Evolutionary conservation across 768 basidiomycete genomes (phyloP), one percentile per base, ranked within the genome.

Genomic region (Tremella yokohamensis): DNA sequence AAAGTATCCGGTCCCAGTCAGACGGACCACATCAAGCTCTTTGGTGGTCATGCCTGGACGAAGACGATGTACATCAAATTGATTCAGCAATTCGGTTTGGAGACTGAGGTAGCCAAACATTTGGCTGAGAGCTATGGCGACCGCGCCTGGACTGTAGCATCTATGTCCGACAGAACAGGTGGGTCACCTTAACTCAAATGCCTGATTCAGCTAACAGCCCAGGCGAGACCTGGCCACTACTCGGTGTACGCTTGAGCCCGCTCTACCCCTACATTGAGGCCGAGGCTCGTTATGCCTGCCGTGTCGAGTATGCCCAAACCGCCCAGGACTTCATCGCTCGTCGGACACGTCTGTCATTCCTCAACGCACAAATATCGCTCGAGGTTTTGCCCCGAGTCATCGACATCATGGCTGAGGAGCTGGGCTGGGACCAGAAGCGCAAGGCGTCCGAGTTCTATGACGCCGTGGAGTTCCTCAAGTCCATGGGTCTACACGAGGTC

Each of bases 21-120:
- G 47, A 97, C 94, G 29, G 86, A 87, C 45, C 81, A 81, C 48
- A 74, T 96, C 69, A 84, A 87, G 76, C 82, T 98, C 38, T 83
- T 98, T 20, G 94, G 94, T 16, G 90, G 87, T 62, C 89, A 97
- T 59, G 90, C 86, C 9, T 99, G 94, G 94, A 88, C 83, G 75
- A 81, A 86, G 66, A 92, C 90, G 75, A 96, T 98, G 92, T 97
- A 92, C 76, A 94, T 97, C 76, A 87, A 90, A 54, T 81, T 99
- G 58, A 87, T 93, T 67, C 94, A 99, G 77, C 83, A 88, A 63
- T 94, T 89, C 76, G 91, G 92, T 19, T 76, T 94, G 19, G 88
- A 90, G 58, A 86, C 88, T 0, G 93, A 94, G 24, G 89, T 97
- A 2, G 94, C 94, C 2, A 87, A 87, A 70, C 92, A 97, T 69